Conservation (phyloP, 2,329 filamentous ascomycete species). For the Teratosphaeriaceae sp. region DNA sequence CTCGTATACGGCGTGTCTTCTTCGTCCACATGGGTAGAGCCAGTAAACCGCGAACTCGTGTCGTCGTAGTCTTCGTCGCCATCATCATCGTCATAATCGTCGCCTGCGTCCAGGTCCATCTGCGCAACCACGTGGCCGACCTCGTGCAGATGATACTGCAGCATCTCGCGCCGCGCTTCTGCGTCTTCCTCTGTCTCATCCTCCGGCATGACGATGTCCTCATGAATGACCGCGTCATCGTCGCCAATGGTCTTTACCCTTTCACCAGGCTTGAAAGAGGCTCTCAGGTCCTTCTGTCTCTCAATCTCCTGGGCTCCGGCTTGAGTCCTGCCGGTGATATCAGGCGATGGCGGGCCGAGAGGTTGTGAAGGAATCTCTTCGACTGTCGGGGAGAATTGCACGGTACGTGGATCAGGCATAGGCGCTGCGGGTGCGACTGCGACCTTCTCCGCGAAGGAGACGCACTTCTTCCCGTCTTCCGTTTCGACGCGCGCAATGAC, state of each 20-base stretch:
- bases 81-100: conserved; percentile 35
- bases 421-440: conserved; percentile 28
- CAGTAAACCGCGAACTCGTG: conserved; percentile 16
- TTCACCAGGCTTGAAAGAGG: conserved; percentile 29
- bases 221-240: conserved; percentile 33
- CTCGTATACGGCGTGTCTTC: conserved; percentile 37
- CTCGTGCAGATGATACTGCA: conserved; percentile 81
- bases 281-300: conserved; percentile 21
- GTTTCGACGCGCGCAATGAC: conserved; percentile 25
- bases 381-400: conserved; percentile 27
- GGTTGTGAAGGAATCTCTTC: conserved; percentile 25
- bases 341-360: conserved; percentile 8
- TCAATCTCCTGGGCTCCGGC: conserved; percentile 9
- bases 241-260: conserved; percentile 40
- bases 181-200: conserved; percentile 78
- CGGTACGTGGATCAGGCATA: conserved; percentile 24
- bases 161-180: conserved; percentile 75
- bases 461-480: conserved; percentile 27
- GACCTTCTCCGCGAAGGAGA: conserved; percentile 31
- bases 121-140: conserved; percentile 90
- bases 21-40: conserved; percentile 20
- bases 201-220: conserved; percentile 56
- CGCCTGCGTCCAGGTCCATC: conserved; percentile 69
- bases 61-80: conserved; percentile 49
- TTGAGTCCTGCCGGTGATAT: neutral